Percentiles rank a stretch among this genome's conserved stretches.
Conservation (phyloP, 148 eudicot species). For the Hydrangea macrophylla region DNA sequence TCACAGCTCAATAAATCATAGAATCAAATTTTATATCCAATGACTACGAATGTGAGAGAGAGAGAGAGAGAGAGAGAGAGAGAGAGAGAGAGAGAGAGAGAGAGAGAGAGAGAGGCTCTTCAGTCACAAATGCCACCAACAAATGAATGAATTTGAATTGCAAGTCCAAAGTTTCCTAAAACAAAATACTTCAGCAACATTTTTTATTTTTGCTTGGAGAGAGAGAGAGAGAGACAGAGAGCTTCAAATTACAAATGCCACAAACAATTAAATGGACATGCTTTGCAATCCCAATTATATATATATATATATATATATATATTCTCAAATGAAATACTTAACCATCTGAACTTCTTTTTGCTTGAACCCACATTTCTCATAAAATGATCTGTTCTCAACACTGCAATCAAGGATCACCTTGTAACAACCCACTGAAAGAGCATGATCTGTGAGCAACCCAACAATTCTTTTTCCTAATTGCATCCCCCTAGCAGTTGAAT, state of each 20-base stretch:
- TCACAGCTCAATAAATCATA: no score
- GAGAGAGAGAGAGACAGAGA: background rate
- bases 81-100: no score
- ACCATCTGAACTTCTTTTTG: conserved; percentile 82
- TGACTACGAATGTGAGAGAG: no score
- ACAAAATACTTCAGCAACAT: no score
- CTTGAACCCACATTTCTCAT: conserved; percentile 84
- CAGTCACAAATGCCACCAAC: no score
- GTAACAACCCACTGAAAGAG: conserved; percentile 66
- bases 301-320: no score
- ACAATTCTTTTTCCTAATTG: conserved; percentile 75
- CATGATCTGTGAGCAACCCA: conserved; percentile 59
- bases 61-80: no score
- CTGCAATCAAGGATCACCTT: conserved; percentile 92
- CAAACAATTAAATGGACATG: background rate
- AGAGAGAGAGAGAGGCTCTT: no score
- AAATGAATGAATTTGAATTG: no score
- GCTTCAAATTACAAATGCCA: background rate
- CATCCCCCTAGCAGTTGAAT: conserved; percentile 56
- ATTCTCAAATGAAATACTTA: conserved; percentile 56
- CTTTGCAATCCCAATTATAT: background rate
- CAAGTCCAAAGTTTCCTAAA: no score
- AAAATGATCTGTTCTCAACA: conserved; percentile 46
- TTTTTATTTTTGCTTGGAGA: no score
- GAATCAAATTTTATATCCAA: no score